Evolutionary conservation across 768 basidiomycete species (phyloP), one percentile per base, ranked within the genome.

Genomic region (Lactarius hatsudake): DNA sequence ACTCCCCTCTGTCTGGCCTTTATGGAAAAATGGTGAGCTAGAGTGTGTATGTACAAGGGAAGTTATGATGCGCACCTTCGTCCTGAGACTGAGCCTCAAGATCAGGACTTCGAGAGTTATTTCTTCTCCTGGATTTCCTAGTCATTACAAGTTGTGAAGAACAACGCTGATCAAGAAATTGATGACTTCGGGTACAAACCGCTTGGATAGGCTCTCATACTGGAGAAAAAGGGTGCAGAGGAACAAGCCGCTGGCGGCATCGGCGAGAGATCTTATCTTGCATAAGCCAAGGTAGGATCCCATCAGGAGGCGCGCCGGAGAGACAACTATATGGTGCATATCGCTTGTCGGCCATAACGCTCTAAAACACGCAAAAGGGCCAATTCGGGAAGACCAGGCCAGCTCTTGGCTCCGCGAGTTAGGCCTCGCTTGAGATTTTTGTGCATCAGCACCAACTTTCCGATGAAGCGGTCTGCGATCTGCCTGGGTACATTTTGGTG

Each of bases 331-430:
- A 76, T 99, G 96, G 61, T 88, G 89, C 78, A 96, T 84, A 77
- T 99, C 97, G 75, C 94, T 96, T 2, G 95, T 94, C 3, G 95
- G 91, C 96, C 96, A 99, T 42, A 91, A 79, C 17, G 82, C 78
- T 4, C 94, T 60, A 93, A 84, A 45, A 95, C 76, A 28, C 95
- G 87, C 36, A 98, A 80, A 2, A 99, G 80, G 0, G 84, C 80
- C 23, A 99, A 81, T 75, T 99, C 97, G 5, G 93, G 78, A 4
- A 87, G 76, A 34, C 90, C 89, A 7, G 97, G 96, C 89, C 93
- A 98, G 0, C 94, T 98, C 78, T 86, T 91, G 3, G 93, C 81
- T 1, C 92, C 93, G 8, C 81, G 82, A 3, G 88, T 84, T 20
- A 99, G 79, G 9, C 95, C 96, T 10, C 87, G 87, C 60, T 86